These are phyloP conservation scores for Ceratobasidium sp. DNA, from an alignment of 1,284 basidiomycete genomes.

Conservation along the genomic window DNA sequence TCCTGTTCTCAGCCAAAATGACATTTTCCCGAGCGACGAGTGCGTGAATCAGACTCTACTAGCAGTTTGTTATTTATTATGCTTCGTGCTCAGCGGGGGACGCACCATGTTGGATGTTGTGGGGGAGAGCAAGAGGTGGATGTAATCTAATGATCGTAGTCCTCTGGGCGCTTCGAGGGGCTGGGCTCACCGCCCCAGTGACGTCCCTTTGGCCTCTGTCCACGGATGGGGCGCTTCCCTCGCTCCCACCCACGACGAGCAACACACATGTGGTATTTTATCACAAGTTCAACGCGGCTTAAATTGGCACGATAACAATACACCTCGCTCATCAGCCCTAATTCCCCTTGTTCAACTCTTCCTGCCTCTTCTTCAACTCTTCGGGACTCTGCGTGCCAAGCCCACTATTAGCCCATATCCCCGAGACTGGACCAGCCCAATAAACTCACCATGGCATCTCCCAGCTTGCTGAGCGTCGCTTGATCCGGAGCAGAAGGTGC, in stretches of 20 bases:
- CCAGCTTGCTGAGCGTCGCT: too few relatives aligned
- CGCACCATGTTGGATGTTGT: neutral
- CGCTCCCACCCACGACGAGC: neutral
- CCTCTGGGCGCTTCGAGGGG: neutral
- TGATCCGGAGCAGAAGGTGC: too few relatives aligned
- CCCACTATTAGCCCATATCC: too few relatives aligned
- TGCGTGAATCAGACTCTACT: conserved; percentile 71
- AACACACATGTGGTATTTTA: too few relatives aligned
- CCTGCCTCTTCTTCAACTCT: conserved; percentile 12
- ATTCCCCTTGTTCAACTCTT: conserved; percentile 4
- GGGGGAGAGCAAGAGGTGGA: neutral
- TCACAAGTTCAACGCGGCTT: too few relatives aligned
- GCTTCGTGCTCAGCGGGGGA: neutral
- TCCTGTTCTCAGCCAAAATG: conserved; percentile 84
- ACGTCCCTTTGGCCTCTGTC: neutral
- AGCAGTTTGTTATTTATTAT: neutral
- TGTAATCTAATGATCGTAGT: neutral
- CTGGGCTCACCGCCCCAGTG: neutral
- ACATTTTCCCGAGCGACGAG: conserved; percentile 80
- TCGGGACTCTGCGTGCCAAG: neutral
- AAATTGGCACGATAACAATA: too few relatives aligned
- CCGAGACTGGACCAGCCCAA: too few relatives aligned
- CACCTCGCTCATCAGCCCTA: neutral
- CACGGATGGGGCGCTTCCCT: neutral
- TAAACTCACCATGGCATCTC: too few relatives aligned